These are phyloP conservation scores for Ballota nigra DNA, from an alignment of 257 asterid species.

Conservation along the genomic window DNA sequence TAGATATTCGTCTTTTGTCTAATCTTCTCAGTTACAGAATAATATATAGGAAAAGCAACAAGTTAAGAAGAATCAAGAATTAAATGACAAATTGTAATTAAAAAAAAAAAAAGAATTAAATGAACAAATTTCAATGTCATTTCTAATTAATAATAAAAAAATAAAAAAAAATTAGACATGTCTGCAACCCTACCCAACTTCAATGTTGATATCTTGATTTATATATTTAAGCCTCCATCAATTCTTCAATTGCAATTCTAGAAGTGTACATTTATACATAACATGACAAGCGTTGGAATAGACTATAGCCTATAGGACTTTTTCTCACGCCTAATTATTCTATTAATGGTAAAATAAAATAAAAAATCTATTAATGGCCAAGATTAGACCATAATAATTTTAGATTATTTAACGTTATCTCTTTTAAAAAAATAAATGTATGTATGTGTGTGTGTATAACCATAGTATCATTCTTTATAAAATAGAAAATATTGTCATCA, in stretches of 20 bases:
- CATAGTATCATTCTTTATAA: too few relatives aligned
- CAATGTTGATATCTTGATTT: not conserved
- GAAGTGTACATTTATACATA: not conserved
- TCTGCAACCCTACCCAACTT: not conserved
- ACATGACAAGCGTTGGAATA: not conserved
- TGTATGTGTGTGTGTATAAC: too few relatives aligned
- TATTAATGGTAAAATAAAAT: not conserved
- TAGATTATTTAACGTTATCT: not conserved
- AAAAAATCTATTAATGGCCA: too few relatives aligned
- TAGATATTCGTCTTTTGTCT: not conserved
- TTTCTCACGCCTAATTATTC: not conserved
- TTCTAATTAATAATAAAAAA: not conserved
- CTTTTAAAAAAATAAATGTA: too few relatives aligned
- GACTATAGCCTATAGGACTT: not conserved
- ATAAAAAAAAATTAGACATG: not conserved
- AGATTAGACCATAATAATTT: not conserved
- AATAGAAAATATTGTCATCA: not conserved
- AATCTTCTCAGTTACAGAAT: conserved; percentile 6
- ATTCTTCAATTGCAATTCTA: not conserved
- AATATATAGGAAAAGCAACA: not conserved
- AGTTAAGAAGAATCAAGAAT: not conserved
- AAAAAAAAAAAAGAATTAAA: too few relatives aligned
- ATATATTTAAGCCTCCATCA: not conserved
- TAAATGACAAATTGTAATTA: conserved; percentile 12
- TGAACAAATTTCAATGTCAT: not conserved